These are phyloP conservation scores for Filosporella fistucella DNA, from an alignment of 495 filamentous ascomycete species.

Conservation along the genomic window DNA sequence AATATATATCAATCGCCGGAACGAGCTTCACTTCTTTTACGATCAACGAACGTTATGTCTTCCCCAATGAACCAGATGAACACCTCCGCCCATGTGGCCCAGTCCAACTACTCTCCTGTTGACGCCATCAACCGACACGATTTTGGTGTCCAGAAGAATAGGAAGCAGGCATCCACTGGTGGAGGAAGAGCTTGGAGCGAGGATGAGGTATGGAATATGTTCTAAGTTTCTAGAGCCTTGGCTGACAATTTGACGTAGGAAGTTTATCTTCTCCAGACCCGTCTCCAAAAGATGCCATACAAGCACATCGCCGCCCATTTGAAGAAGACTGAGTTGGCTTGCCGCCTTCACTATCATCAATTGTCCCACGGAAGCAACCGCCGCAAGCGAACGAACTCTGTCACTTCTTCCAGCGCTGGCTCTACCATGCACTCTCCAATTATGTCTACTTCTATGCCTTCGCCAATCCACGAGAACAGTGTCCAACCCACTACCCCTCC, in stretches of 20 bases:
- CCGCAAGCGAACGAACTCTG: constrained; percentile 60
- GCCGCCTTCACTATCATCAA: constrained; percentile 80
- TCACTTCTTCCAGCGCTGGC: constrained; percentile 48
- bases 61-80: constrained; percentile 43
- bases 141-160: constrained; percentile 51
- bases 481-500: constrained; percentile 10
- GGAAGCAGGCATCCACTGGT: constrained; percentile 62
- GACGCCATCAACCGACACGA: constrained; percentile 48
- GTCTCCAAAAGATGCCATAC: constrained; percentile 82
- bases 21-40: constrained; percentile 11
- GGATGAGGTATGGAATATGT: constrained; percentile 56
- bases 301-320: constrained; percentile 81
- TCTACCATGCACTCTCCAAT: constrained; percentile 39
- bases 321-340: constrained; percentile 82
- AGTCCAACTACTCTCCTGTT: constrained; percentile 29
- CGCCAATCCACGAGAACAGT: constrained; percentile 37
- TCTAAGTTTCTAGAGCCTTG: constrained; percentile 5
- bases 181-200: constrained; percentile 74
- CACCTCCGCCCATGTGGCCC: constrained; percentile 33
- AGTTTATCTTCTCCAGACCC: constrained; percentile 78
- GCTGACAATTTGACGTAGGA: constrained; percentile 47
- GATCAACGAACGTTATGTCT: constrained; percentile 24
- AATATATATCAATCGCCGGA: constrained; percentile 11
- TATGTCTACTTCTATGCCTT: constrained; percentile 37
- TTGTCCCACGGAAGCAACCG: constrained; percentile 76